Percentiles rank a stretch among this genome's conserved stretches.
Evolutionary conservation across 2,329 filamentous ascomycete genomes (phyloP).

Genomic region (Diaporthe vexans): DNA sequence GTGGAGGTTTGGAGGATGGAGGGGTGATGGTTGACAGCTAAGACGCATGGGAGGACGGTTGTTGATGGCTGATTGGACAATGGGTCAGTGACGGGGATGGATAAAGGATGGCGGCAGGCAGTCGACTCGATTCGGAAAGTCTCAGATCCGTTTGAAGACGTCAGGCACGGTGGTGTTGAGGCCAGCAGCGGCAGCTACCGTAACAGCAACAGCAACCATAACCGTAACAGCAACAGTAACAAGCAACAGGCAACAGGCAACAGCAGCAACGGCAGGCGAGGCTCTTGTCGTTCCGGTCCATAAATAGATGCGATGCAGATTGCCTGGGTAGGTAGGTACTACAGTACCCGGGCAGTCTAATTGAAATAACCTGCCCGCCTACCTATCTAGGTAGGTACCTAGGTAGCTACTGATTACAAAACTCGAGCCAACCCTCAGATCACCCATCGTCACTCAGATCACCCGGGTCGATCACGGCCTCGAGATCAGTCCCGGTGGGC

Average conservation of each 20-base stretch:
- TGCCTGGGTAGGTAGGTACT: too few species aligned
- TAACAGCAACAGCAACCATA: background rate
- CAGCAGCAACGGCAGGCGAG: background rate
- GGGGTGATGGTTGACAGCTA: slow-evolving; percentile 8
- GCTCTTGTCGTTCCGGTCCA: background rate
- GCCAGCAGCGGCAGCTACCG: background rate
- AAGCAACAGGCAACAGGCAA: too few species aligned
- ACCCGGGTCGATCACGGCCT: too few species aligned
- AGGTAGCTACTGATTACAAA: too few species aligned
- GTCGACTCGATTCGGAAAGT: slow-evolving; percentile 13
- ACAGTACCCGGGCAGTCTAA: background rate
- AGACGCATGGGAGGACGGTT: background rate
- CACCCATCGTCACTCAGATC: too few species aligned
- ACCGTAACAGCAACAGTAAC: background rate
- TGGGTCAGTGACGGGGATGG: background rate
- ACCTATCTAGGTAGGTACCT: too few species aligned
- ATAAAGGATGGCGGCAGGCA: slow-evolving; percentile 5
- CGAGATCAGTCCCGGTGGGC: too few species aligned
- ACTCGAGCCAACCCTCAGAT: too few species aligned
- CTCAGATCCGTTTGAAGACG: slow-evolving; percentile 27
- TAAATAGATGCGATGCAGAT: background rate
- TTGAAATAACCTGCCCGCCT: background rate
- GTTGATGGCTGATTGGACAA: background rate
- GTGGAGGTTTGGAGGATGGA: background rate
- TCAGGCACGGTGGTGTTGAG: background rate